A percentile compares a stretch with the other conserved stretches of the same genome.
These are phyloP conservation scores for Candida glucosophila DNA, from an alignment of 1,139 yeast genomes.

Conservation along the genomic window DNA sequence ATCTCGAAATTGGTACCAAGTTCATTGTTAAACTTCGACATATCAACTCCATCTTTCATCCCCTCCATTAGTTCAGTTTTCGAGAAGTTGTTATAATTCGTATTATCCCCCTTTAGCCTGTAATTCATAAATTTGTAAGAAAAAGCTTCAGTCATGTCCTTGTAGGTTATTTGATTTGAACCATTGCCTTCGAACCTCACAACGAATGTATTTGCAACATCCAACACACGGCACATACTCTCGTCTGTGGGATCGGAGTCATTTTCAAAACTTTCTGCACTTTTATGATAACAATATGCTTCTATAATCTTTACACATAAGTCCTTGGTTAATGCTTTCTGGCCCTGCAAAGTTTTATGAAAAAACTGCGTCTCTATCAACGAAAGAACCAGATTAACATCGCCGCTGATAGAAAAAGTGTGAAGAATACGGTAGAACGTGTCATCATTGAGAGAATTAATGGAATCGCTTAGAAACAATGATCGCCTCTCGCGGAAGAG, in stretches of 20 bases:
- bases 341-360: conserved; percentile 24
- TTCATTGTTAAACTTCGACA: too few species aligned
- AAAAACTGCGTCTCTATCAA: conserved; percentile 31
- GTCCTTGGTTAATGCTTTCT: conserved; percentile 24
- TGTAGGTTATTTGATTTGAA: conserved; percentile 12
- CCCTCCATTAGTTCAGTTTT: too few species aligned
- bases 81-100: too few species aligned
- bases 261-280: conserved; percentile 6
- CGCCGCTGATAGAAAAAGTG: conserved; percentile 28
- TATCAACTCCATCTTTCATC: too few species aligned
- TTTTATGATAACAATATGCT: conserved; percentile 27
- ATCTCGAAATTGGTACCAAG: too few species aligned
- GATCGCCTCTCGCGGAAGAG: background rate
- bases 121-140: conserved; percentile 22
- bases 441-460: conserved; percentile 1
- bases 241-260: too few species aligned
- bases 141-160: conserved; percentile 23
- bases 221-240: conserved; percentile 21
- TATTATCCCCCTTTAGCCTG: too few species aligned
- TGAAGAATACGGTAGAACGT: conserved; percentile 19
- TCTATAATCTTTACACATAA: conserved; percentile 25
- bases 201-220: conserved; percentile 22
- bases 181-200: conserved; percentile 7
- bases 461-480: too few species aligned
- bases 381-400: conserved; percentile 24